Evolutionary conservation across 2,329 filamentous ascomycete species (phyloP).

Genomic region (Hymenoscyphus scutula): DNA sequence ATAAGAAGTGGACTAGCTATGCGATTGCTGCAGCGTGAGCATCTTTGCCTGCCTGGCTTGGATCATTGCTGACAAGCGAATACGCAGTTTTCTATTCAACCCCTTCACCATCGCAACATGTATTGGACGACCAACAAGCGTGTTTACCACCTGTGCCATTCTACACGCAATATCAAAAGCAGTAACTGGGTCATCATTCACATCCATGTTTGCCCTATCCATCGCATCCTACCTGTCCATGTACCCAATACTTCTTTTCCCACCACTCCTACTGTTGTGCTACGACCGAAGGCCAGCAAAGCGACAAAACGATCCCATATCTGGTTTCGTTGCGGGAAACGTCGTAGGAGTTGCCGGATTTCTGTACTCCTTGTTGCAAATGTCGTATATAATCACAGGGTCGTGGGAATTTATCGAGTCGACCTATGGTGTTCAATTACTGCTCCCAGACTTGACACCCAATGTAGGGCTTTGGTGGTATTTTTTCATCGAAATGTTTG

Average conservation of each 20-base stretch:
- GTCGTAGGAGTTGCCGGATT: constrained; percentile 52
- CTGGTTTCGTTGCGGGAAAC: constrained; percentile 54
- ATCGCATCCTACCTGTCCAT: constrained; percentile 89
- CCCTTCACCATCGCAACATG: constrained; percentile 92
- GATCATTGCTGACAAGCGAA: background rate
- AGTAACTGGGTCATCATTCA: constrained; percentile 67
- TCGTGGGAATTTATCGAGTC: constrained; percentile 87
- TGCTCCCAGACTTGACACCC: constrained; percentile 87
- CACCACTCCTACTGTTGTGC: constrained; percentile 76
- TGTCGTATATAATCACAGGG: constrained; percentile 72
- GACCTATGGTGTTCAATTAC: constrained; percentile 90
- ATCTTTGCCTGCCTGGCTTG: background rate
- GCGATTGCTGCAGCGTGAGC: constrained; percentile 76
- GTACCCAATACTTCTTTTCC: constrained; percentile 83
- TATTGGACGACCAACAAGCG: constrained; percentile 81
- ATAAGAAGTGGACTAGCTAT: constrained; percentile 70
- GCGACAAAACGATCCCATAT: constrained; percentile 38
- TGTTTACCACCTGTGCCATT: constrained; percentile 86
- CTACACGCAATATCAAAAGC: constrained; percentile 81
- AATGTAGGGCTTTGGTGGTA: constrained; percentile 99
- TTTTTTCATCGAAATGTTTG: constrained; percentile 99
- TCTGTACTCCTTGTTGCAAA: constrained; percentile 60
- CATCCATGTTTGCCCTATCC: constrained; percentile 79
- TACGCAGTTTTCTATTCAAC: constrained; percentile 90
- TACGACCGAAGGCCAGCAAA: constrained; percentile 57